Evolutionary conservation across 73 alveolate genomes (phyloP).

Genomic region (Symbiodinium pilosum): DNA sequence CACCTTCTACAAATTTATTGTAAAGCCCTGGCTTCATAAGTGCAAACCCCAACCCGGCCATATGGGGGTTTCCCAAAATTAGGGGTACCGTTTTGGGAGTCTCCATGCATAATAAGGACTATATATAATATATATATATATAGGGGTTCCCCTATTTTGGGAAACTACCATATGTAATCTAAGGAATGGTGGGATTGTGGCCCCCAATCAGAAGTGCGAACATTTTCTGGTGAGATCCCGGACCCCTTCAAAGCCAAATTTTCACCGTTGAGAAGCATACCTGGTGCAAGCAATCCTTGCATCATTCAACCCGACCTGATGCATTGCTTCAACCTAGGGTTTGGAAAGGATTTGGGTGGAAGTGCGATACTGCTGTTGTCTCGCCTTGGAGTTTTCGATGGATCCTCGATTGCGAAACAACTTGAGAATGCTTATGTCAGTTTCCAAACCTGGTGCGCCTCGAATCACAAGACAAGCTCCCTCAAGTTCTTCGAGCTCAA

Average conservation of each 20-base stretch:
- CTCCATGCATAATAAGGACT: not conserved
- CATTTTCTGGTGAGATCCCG: not conserved
- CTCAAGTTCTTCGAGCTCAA: constrained; percentile 16
- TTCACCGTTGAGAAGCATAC: constrained; percentile 24
- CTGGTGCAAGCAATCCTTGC: not conserved
- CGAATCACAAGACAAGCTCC: not conserved
- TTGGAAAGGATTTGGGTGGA: constrained; percentile 16
- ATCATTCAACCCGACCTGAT: constrained; percentile 14
- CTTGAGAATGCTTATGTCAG: not conserved
- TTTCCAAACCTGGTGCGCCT: not conserved
- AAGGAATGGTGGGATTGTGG: constrained; percentile 59
- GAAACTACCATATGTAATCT: not conserved
- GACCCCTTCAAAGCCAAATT: constrained; percentile 15
- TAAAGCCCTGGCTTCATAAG: not conserved
- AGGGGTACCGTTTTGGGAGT: not conserved
- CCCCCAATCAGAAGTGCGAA: not conserved
- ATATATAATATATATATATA: too few relatives aligned
- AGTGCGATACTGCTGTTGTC: not conserved
- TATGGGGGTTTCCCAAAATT: too few relatives aligned
- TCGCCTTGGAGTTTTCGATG: not conserved
- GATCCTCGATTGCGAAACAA: too few relatives aligned
- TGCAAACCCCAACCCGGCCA: too few relatives aligned
- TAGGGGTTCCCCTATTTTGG: too few relatives aligned
- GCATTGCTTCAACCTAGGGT: constrained; percentile 43
- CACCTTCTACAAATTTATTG: not conserved